A percentile compares a stretch with the other conserved stretches of the same genome.
Evolutionary conservation across 257 asterid species (phyloP).

Genomic region (Osmanthus fragrans): DNA sequence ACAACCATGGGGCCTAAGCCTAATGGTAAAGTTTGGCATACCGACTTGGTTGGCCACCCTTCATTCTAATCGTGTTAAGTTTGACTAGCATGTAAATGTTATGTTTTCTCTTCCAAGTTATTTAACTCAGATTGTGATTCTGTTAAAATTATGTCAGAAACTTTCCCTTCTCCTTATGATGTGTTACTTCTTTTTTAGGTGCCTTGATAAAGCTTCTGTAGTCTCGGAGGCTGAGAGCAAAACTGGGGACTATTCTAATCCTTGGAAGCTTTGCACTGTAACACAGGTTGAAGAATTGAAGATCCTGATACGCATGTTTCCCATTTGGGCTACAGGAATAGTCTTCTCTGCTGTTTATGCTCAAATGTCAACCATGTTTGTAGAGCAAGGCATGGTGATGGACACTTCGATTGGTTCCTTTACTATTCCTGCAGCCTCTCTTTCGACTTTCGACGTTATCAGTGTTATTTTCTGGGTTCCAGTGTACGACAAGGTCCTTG

Average conservation of each 20-base stretch:
- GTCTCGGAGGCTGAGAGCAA: constrained; percentile 47
- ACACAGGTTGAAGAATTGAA: constrained; percentile 89
- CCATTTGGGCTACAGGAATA: constrained; percentile 94
- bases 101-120: not conserved
- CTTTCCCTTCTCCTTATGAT: not conserved
- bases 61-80: not conserved
- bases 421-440: constrained; percentile 84
- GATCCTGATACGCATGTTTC: constrained; percentile 86
- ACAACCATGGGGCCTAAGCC: not conserved
- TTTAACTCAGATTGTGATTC: not conserved
- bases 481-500: constrained; percentile 68
- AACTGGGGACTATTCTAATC: constrained; percentile 57
- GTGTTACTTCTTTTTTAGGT: constrained; percentile 44
- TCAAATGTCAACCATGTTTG: constrained; percentile 91
- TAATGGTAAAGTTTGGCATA: not conserved
- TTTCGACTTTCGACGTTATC: constrained; percentile 75
- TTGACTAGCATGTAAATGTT: not conserved
- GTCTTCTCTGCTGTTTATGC: constrained; percentile 84
- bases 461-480: constrained; percentile 92
- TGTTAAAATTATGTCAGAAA: not conserved
- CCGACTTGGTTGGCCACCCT: not conserved
- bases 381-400: constrained; percentile 94
- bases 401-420: constrained; percentile 80
- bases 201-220: constrained; percentile 87
- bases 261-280: constrained; percentile 85